phyloP scores from a whole-genome alignment of 192 early-diverging fungal genomes.

The Coemansia erecta region DNA sequence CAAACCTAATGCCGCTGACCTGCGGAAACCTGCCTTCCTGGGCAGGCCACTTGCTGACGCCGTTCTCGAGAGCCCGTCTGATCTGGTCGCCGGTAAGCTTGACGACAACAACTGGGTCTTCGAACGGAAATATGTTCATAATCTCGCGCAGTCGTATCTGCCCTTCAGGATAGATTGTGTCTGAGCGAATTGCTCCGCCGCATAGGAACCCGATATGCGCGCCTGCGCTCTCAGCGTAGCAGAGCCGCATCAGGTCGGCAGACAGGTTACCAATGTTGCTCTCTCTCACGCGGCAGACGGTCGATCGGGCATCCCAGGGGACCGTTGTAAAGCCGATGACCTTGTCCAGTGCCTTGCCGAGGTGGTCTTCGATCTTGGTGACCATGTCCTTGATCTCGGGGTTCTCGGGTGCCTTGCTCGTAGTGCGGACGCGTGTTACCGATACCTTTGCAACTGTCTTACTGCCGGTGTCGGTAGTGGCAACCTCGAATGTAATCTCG shows the following conservation, averaged over 20 bases:
- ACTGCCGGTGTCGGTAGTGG: not conserved
- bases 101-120: conserved; percentile 66
- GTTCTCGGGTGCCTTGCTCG: conserved; percentile 38
- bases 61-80: conserved; percentile 62
- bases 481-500: conserved; percentile 48
- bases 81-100: conserved; percentile 60
- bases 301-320: conserved; percentile 59
- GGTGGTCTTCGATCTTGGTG: conserved; percentile 45
- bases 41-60: conserved; percentile 63
- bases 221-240: conserved; percentile 42
- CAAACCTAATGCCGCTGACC: conserved; percentile 60
- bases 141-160: conserved; percentile 61
- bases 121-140: conserved; percentile 67
- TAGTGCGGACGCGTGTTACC: conserved; percentile 53
- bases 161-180: conserved; percentile 56
- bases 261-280: conserved; percentile 62
- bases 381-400: conserved; percentile 48
- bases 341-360: conserved; percentile 54
- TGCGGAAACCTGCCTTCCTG: conserved; percentile 72
- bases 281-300: conserved; percentile 58
- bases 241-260: conserved; percentile 61
- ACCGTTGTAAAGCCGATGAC: conserved; percentile 57
- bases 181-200: conserved; percentile 66
- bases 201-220: conserved; percentile 55
- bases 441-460: conserved; percentile 11